Evolutionary conservation across 2,329 filamentous ascomycete genomes (phyloP).

Genomic region (Alternaria gaisen): DNA sequence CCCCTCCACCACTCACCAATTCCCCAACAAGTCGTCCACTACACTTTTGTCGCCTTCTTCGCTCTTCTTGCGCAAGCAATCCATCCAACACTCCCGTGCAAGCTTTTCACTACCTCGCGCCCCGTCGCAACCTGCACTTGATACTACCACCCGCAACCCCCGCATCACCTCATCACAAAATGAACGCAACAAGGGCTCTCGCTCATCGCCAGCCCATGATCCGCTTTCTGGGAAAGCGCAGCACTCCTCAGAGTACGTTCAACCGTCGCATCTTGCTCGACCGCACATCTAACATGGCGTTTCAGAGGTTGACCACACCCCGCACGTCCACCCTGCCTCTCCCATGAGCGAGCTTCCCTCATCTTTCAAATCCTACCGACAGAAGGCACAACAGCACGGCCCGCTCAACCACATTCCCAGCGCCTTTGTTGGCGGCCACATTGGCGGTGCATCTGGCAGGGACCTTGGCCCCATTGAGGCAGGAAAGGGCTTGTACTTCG

Average conservation of each 20-base stretch:
- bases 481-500: slow-evolving; percentile 80
- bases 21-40: not conserved
- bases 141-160: slow-evolving; percentile 4
- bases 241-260: slow-evolving; percentile 54
- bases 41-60: not conserved
- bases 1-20: slow-evolving; percentile 14
- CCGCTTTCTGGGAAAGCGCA: slow-evolving; percentile 61
- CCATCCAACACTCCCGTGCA: not conserved
- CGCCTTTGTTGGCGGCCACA: slow-evolving; percentile 44
- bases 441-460: slow-evolving; percentile 71
- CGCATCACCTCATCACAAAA: slow-evolving; percentile 34
- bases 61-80: not conserved
- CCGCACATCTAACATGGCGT: slow-evolving; percentile 19
- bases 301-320: slow-evolving; percentile 77
- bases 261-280: not conserved
- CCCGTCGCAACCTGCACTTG: slow-evolving; percentile 1
- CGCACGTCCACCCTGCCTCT: slow-evolving; percentile 76
- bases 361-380: slow-evolving; percentile 79
- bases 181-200: slow-evolving; percentile 58
- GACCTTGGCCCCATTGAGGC: slow-evolving; percentile 77
- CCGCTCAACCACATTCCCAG: slow-evolving; percentile 62
- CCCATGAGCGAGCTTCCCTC: slow-evolving; percentile 71
- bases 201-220: slow-evolving; percentile 61
- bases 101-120: not conserved
- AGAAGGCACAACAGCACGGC: slow-evolving; percentile 80